These are phyloP conservation scores for Acer campestre DNA, from an alignment of 345 rosid species.

Conservation along the genomic window DNA sequence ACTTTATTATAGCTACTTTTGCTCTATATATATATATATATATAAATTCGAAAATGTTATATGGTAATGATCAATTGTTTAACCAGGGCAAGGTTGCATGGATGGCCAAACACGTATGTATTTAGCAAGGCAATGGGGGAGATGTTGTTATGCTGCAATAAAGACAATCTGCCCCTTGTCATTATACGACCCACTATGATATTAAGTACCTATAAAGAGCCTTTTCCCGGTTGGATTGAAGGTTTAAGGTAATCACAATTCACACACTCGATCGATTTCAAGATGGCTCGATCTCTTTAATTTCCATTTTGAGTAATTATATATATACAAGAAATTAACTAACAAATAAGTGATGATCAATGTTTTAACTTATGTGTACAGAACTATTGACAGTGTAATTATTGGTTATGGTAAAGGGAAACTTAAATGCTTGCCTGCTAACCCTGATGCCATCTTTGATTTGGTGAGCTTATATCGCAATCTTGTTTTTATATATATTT, in stretches of 20 bases:
- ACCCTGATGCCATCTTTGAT: conserved; percentile 38
- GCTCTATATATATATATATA: too few relatives aligned
- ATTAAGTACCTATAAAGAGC: conserved; percentile 66
- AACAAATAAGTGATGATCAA: too few relatives aligned
- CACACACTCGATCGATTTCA: too few relatives aligned
- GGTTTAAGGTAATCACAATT: conserved; percentile 28
- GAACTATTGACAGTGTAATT: conserved; percentile 61
- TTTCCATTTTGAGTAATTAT: too few relatives aligned
- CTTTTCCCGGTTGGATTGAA: conserved; percentile 90
- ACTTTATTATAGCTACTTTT: too few relatives aligned
- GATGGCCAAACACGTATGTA: conserved; percentile 68
- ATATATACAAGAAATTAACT: too few relatives aligned
- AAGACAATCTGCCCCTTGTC: conserved; percentile 53
- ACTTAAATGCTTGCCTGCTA: conserved; percentile 40
- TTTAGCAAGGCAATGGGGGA: conserved; percentile 94
- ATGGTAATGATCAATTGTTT: background rate
- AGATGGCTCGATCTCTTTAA: too few relatives aligned
- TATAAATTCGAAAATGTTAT: too few relatives aligned
- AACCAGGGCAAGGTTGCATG: conserved; percentile 58
- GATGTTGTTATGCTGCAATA: conserved; percentile 49
- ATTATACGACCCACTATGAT: conserved; percentile 70
- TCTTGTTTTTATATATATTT: too few relatives aligned
- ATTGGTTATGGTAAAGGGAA: conserved; percentile 54
- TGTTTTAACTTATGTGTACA: conserved; percentile 19
- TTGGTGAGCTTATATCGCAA: conserved; percentile 36